Base-by-base conservation (phyloP, 371 early-diverging fungal species). In the Apophysomyces ossiformis region DNA sequence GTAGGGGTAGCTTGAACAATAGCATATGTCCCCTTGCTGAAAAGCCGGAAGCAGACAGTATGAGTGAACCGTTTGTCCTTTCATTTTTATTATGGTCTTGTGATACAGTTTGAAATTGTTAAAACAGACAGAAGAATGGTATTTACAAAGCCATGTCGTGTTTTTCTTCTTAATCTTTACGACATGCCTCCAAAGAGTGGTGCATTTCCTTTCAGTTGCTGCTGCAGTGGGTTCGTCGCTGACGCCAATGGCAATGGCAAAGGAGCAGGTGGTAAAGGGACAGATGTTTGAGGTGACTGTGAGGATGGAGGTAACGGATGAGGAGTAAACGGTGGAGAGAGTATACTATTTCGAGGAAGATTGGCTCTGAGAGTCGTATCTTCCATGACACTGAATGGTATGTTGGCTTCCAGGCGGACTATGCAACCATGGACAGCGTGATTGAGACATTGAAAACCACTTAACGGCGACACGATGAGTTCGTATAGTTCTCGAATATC, bases 401-500 rank as follows among this genome's bases (percentile, higher is more conserved):
- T 39, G 43, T 43, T 41, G 32, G 26, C 46, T 7, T 63, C 63
- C 38, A 63, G 58, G 1, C 70, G 67, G 21, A 79, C 71, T n/a
- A 79, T 63, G 32, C 66, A 71, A 7, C 75, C 75, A 15, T 77
- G 77, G 35, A 69, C 71, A 35, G 72, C 71, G 59, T 77, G 65
- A 58, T 69, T 65, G 39, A 71, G 45, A 59, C 75, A 77, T 61
- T 71, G 69, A 41, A 79, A 79, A 5, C 73, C 77, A 50, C 71
- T 74, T 5, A 56, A 8, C 7, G 72, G 72, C 5, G 67, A 60
- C 5, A 59, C 56, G 21, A 69, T 60, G 0, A 69, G 64, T 18
- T 81, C 74, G 39, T 73, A 78, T 15, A 78, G 37, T 54, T 78
- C 81, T 46, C 70, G 64, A 0, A 66, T 61, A 63, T 80, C 81